Conservation (phyloP, 2,329 filamentous ascomycete genomes). For the Lasiodiplodia citricola region DNA sequence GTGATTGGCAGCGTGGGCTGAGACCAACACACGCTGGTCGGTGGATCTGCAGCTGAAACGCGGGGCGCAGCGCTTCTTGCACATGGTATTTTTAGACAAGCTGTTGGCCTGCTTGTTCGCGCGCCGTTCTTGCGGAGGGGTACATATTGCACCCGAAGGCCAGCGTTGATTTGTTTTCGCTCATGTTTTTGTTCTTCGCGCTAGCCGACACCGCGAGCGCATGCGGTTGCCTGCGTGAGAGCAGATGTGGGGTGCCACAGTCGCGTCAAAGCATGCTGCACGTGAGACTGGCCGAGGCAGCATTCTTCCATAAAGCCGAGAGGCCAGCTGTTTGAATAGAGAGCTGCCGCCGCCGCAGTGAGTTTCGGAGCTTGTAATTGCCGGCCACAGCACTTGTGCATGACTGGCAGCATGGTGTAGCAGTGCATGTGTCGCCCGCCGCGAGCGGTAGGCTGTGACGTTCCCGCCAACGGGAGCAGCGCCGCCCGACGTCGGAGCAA, state of each 20-base stretch:
- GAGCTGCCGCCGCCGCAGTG: not conserved
- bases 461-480: not conserved
- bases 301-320: not conserved
- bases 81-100: not conserved
- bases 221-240: not conserved
- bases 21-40: constrained; percentile 10
- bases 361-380: not conserved
- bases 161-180: too few species aligned
- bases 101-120: not conserved
- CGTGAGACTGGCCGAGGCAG: not conserved
- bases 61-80: constrained; percentile 7
- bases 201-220: not conserved
- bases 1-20: constrained; percentile 6
- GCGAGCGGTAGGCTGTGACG: not conserved
- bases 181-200: too few species aligned
- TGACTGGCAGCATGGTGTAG: not conserved
- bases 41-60: constrained; percentile 17
- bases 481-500: constrained; percentile 11
- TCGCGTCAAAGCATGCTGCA: not conserved
- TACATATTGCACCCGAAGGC: too few species aligned
- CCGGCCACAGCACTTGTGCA: not conserved
- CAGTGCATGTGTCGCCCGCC: not conserved
- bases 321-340: not conserved
- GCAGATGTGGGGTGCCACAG: not conserved
- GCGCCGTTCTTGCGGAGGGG: too few species aligned